These are phyloP conservation scores for Colletotrichum australisinense DNA, from an alignment of 2,329 filamentous ascomycete genomes.

Conservation along the genomic window DNA sequence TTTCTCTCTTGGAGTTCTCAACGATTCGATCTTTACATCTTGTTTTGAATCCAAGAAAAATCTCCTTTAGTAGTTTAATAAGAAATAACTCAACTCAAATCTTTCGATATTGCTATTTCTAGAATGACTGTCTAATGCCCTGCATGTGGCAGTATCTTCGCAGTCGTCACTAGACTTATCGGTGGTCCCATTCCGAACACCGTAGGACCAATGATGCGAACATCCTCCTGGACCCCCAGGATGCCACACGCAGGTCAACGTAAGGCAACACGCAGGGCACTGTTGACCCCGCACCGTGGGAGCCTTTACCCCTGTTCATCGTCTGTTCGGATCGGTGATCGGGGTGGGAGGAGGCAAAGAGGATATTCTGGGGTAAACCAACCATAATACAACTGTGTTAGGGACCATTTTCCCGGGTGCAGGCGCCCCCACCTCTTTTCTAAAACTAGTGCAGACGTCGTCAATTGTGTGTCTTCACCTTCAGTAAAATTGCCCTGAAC, in stretches of 20 bases:
- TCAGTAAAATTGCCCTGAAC: not conserved
- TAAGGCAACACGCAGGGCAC: conserved; percentile 40
- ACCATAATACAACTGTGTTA: not conserved
- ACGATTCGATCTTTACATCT: not conserved
- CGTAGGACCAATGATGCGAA: conserved; percentile 5
- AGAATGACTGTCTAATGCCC: not conserved
- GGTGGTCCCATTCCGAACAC: conserved; percentile 12
- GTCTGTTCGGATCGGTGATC: not conserved
- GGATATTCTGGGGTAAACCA: conserved; percentile 27
- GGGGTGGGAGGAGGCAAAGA: not conserved
- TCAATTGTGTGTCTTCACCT: too few species aligned
- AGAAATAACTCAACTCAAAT: not conserved
- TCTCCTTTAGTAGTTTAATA: conserved; percentile 6
- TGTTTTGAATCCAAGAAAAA: not conserved
- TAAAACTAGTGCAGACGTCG: not conserved
- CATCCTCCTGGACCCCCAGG: not conserved
- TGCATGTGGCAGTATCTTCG: conserved; percentile 20
- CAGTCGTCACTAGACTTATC: not conserved
- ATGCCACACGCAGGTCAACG: conserved; percentile 24
- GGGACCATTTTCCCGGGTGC: not conserved
- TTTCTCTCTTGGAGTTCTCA: not conserved
- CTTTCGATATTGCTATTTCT: not conserved
- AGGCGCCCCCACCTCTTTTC: not conserved
- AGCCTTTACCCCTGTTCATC: conserved; percentile 4
- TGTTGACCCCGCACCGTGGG: conserved; percentile 18